A percentile compares a stretch with the other conserved stretches of the same genome.
phyloP scores from a whole-genome alignment of 1,139 yeast species.

The Yamadazyma dendronema region DNA sequence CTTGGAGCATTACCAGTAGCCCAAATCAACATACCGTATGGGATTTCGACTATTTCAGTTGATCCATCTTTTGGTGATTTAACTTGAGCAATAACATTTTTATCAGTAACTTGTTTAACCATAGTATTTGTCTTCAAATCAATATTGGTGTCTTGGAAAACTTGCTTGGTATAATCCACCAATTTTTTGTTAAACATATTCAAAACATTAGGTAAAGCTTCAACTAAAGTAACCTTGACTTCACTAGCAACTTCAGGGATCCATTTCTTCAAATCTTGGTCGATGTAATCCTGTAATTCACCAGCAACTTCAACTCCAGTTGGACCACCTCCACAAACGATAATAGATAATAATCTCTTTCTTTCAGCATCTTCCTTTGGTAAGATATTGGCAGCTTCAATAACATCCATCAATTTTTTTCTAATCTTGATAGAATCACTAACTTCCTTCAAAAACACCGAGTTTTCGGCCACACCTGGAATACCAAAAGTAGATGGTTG shows the following conservation, averaged over 20 bases:
- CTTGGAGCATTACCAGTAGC: constrained; percentile 97
- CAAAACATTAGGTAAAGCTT: constrained; percentile 88
- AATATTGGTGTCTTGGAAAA: constrained; percentile 77
- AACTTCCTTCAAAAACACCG: constrained; percentile 82
- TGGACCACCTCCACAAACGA: constrained; percentile 96
- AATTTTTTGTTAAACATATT: constrained; percentile 83
- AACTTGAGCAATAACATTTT: constrained; percentile 65
- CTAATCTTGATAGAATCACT: constrained; percentile 79
- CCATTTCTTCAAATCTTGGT: constrained; percentile 86
- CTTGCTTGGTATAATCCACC: constrained; percentile 80
- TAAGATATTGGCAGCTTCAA: constrained; percentile 74
- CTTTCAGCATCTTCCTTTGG: constrained; percentile 76
- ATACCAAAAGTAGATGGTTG: constrained; percentile 90
- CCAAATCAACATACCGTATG: constrained; percentile 91
- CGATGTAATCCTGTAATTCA: constrained; percentile 90
- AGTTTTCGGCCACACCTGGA: constrained; percentile 89
- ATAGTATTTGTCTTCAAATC: constrained; percentile 77
- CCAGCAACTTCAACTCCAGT: constrained; percentile 97
- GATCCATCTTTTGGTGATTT: constrained; percentile 62
- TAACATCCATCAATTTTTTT: constrained; percentile 71
- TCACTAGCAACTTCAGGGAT: constrained; percentile 83
- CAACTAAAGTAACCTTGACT: constrained; percentile 79
- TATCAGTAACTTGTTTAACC: constrained; percentile 80
- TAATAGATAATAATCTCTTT: constrained; percentile 75
- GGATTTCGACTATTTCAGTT: constrained; percentile 59